Base-by-base conservation (phyloP, 345 rosid species). In the Brassica juncea region DNA sequence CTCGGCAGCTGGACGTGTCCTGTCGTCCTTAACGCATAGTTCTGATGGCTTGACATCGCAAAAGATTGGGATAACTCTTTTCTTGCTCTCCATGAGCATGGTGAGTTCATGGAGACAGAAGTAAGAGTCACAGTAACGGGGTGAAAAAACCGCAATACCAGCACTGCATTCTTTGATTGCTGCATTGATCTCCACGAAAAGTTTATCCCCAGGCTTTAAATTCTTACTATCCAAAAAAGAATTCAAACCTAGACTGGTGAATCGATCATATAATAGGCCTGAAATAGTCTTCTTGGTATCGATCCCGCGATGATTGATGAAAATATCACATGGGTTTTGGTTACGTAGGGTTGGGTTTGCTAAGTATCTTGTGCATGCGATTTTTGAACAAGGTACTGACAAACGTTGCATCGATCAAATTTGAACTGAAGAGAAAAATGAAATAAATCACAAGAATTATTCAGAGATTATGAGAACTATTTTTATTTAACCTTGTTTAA, bases 61-160 rank as follows among this genome's bases (percentile, higher is more conserved):
- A 66, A 94, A 94, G 5, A 94, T 89, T 14, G 97, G 99, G 0
- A 94, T 81, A 23, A 91, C 85, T 61, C 86, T 86, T 77, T 89
- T 92, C 80, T 80, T 87, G 4, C 74, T 72, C 86, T 94, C 92
- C 92, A 89, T 88, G 4, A 94, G 16, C 37, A 87, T 66, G 1
- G 97, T 85, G 4, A 94, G 87, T 77, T 94, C 98, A 9, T 92
- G 97, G 14, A 94, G 88, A 35, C 98, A 94, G 27, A 89, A 92
- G 31, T 85, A 80, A 1, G 98, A 94, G 7, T 92, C 86, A 8
- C 97, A 91, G 44, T 92, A 94, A 39, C 83, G 66, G 1, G 97
- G 97, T 5, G 98, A 94, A 60, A 94, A 89, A 52, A 94, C 91
- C 0, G 97, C 89, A 2, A 94, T 81, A 2, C 93, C 97, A 0